These are phyloP conservation scores for Edaphochlamys debaryana DNA, from an alignment of 139 green algal species.

Conservation along the genomic window DNA sequence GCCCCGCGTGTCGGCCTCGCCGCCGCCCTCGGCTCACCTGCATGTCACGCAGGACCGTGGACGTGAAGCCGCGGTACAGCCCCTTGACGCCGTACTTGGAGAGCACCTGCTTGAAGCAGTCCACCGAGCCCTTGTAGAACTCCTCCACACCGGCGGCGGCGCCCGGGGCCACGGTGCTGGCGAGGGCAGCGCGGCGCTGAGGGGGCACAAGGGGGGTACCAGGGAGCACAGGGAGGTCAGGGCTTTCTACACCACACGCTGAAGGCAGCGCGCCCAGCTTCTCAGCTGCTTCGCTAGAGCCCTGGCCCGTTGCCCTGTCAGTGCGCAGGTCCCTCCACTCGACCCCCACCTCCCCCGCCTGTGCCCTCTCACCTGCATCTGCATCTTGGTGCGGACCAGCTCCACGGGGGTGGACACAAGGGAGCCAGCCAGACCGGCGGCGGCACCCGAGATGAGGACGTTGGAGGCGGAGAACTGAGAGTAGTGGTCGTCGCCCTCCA, in stretches of 20 bases:
- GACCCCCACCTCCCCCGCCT: too few species aligned
- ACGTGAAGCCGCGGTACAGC: constrained; percentile 56
- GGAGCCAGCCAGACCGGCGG: too few species aligned
- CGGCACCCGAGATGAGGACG: constrained; percentile 45
- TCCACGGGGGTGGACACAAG: constrained; percentile 48
- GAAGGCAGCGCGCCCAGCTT: too few species aligned
- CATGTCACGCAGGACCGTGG: constrained; percentile 57
- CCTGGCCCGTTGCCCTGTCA: too few species aligned
- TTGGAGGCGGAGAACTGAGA: constrained; percentile 36
- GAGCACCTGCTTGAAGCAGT: constrained; percentile 58
- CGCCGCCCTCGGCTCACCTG: too few species aligned
- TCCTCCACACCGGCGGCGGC: constrained; percentile 26
- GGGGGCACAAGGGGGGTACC: not conserved
- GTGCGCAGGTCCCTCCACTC: too few species aligned
- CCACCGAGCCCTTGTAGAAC: constrained; percentile 56
- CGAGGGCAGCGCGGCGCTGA: constrained; percentile 26
- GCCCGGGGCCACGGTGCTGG: not conserved
- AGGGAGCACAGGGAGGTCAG: too few species aligned
- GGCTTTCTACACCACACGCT: too few species aligned
- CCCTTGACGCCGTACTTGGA: constrained; percentile 52
- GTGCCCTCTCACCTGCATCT: constrained; percentile 39
- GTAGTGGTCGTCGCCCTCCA: too few species aligned
- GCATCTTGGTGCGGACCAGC: constrained; percentile 59
- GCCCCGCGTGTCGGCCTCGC: too few species aligned
- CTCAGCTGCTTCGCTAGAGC: too few species aligned